Base-by-base conservation (phyloP, 768 basidiomycete species). In the Trametes meyenii region DNA sequence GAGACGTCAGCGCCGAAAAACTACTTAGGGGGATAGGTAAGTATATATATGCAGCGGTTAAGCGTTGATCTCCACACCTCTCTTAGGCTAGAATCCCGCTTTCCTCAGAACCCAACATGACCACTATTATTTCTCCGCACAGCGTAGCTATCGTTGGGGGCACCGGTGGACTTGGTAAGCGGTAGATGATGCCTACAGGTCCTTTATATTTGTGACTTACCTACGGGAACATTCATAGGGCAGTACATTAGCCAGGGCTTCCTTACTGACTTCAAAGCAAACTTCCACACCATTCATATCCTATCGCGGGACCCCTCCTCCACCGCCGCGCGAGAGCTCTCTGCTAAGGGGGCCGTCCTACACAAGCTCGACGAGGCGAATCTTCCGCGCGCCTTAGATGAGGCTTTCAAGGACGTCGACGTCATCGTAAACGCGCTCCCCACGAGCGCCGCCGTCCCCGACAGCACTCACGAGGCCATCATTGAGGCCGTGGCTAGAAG, bases 361-460 rank as follows among this genome's bases (percentile, higher is more conserved):
- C 17, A 50, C 43, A 29, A 21, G 19, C 26, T 68, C 23, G 45
- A 61, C 36, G n/a, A n/a, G n/a, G 46, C n/a, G n/a, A n/a, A n/a
- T n/a, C n/a, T n/a, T n/a, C n/a, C n/a, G n/a, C n/a, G 29, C 36
- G 33, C 55, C 48, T 36, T 63, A 21, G 50, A 29, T 4, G 38
- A 36, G 13, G 68, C 62, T 8, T 60, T 70, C 24, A 39, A 56
- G 21, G 68, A 63, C 14, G 66, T 63, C 19, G 70, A 71, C 50
- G 64, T 68, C 44, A 44, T 71, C 35, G 62, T 71, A 23, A 65
- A 62, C 46, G 39, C 55, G 12, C 40, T 64, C 19, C 35, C 58
- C n/a, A 17, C 19, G n/a, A 35, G 14, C 14, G 42, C 36, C 11
- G 29, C 62, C 23, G 24, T 33, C 1, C 60, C 55, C 11, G 45